phyloP scores from a whole-genome alignment of 2,329 filamentous ascomycete species.

The Lecanoromycetidae sp. region DNA sequence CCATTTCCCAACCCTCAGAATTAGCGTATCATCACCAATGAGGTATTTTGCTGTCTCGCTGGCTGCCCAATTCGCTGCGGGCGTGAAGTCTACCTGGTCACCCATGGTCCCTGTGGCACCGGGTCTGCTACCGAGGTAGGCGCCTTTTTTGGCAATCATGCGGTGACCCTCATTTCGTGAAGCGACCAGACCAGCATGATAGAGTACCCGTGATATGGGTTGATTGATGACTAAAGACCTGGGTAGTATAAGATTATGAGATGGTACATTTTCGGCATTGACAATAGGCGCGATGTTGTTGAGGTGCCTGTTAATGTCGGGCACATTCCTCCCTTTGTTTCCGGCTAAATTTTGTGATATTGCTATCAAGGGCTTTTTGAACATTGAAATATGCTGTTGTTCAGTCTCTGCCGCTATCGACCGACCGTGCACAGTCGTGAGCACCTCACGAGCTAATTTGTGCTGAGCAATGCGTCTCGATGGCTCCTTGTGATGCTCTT shows the following conservation, averaged over 20 bases:
- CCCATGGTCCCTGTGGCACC: conserved; percentile 31
- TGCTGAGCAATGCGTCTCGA: conserved; percentile 71
- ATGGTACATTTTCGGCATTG: conserved; percentile 29
- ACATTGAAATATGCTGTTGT: conserved; percentile 40
- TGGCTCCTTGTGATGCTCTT: conserved; percentile 54
- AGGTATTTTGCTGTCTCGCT: conserved; percentile 38
- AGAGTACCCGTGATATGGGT: conserved; percentile 38
- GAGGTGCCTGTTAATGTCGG: conserved; percentile 21
- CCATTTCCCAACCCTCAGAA: conserved; percentile 48
- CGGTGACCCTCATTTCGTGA: conserved; percentile 42
- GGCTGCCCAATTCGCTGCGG: conserved; percentile 33
- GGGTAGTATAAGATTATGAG: conserved; percentile 34
- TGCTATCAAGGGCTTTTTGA: conserved; percentile 20
- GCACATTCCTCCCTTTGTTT: conserved; percentile 5
- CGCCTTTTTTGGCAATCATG: conserved; percentile 38
- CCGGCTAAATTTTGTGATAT: not conserved
- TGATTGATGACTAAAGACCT: conserved; percentile 37
- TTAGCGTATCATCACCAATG: conserved; percentile 39
- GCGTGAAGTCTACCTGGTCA: conserved; percentile 38
- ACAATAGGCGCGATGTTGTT: conserved; percentile 30
- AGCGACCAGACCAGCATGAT: conserved; percentile 39
- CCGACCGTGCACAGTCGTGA: conserved; percentile 63
- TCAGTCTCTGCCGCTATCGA: conserved; percentile 52
- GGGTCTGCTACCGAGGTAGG: conserved; percentile 36
- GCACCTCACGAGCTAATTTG: conserved; percentile 66